These are phyloP conservation scores for Xylaria castorea DNA, from an alignment of 495 filamentous ascomycete species.

Conservation along the genomic window DNA sequence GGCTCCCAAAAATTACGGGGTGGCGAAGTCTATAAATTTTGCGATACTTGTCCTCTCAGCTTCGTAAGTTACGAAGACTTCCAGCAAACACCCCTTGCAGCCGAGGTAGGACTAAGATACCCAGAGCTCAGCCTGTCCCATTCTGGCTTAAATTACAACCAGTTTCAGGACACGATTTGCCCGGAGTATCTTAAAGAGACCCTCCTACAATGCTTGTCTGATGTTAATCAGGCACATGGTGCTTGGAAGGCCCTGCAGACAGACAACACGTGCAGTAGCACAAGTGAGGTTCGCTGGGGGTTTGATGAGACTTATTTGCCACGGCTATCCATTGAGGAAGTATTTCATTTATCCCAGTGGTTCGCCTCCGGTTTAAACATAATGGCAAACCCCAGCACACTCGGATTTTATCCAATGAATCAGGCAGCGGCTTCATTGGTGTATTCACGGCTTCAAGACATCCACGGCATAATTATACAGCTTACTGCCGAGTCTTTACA, in stretches of 20 bases:
- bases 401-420: background rate
- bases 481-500: background rate
- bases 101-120: background rate
- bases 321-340: background rate
- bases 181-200: background rate
- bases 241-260: slow-evolving; percentile 5
- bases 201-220: background rate
- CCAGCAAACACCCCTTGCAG: background rate
- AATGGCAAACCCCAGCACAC: background rate
- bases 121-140: background rate
- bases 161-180: slow-evolving; percentile 11
- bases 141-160: slow-evolving; percentile 3
- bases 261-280: slow-evolving; percentile 21
- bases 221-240: slow-evolving; percentile 1
- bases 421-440: background rate
- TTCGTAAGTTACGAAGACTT: background rate
- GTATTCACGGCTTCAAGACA: background rate
- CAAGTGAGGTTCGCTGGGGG: background rate
- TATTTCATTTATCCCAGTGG: slow-evolving; percentile 8
- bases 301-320: background rate
- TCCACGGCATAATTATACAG: background rate
- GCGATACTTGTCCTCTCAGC: background rate
- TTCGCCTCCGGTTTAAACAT: background rate
- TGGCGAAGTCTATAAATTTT: background rate
- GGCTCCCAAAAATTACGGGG: background rate